These are phyloP conservation scores for Penicillium salamii DNA, from an alignment of 495 filamentous ascomycete genomes.

Conservation along the genomic window DNA sequence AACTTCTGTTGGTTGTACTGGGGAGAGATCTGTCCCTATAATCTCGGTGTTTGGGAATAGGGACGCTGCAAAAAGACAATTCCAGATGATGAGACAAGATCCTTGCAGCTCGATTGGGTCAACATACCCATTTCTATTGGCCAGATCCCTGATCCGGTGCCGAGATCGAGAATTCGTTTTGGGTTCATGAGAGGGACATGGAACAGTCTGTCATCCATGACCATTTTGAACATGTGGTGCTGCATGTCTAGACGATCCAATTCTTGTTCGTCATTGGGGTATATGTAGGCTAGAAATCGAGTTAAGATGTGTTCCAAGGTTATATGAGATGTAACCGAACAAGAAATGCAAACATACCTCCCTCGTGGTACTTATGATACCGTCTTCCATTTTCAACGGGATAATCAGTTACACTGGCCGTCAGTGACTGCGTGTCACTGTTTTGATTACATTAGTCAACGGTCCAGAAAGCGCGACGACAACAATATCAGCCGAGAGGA, in stretches of 20 bases:
- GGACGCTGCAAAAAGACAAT: constrained; percentile 28
- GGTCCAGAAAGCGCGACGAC: background rate
- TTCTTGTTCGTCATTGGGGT: constrained; percentile 57
- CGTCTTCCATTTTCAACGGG: constrained; percentile 54
- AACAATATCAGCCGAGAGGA: background rate
- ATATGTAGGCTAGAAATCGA: constrained; percentile 41
- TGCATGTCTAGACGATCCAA: constrained; percentile 58
- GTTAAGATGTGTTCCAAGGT: constrained; percentile 10
- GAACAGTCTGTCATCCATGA: constrained; percentile 51
- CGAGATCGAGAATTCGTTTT: constrained; percentile 61
- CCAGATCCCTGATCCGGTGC: constrained; percentile 71
- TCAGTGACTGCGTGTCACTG: constrained; percentile 51
- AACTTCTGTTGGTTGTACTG: constrained; percentile 58
- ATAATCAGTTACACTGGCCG: constrained; percentile 49
- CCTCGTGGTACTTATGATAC: constrained; percentile 58
- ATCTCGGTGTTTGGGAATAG: constrained; percentile 55
- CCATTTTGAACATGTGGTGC: constrained; percentile 55
- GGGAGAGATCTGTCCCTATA: constrained; percentile 61
- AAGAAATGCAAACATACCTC: constrained; percentile 35
- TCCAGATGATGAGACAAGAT: constrained; percentile 16
- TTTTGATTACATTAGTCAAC: constrained; percentile 8
- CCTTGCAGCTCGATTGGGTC: constrained; percentile 8
- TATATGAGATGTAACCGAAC: background rate
- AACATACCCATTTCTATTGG: constrained; percentile 58
- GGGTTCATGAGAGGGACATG: constrained; percentile 59